These are phyloP conservation scores for Botrytis byssoidea DNA, from an alignment of 2,329 filamentous ascomycete species.

Conservation along the genomic window DNA sequence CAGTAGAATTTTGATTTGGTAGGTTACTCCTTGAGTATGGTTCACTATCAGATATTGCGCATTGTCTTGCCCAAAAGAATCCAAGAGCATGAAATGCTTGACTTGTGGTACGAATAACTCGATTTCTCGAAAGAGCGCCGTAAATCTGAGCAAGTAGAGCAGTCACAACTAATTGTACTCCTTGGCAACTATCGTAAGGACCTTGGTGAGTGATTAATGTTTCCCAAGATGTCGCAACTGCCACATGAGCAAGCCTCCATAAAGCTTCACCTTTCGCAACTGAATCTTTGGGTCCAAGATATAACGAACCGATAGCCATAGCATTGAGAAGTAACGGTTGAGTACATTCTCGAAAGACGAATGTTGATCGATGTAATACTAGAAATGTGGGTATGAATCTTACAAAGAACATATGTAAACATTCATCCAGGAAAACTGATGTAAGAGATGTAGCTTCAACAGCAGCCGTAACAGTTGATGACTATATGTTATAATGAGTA, in stretches of 20 bases:
- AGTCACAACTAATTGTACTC: conserved; percentile 46
- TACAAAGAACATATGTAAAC: conserved; percentile 48
- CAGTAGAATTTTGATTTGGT: conserved; percentile 39
- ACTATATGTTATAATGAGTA: conserved; percentile 36
- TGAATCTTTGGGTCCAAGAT: conserved; percentile 45
- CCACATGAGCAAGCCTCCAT: conserved; percentile 47
- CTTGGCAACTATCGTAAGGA: conserved; percentile 45
- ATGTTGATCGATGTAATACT: conserved; percentile 46
- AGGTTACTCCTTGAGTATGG: conserved; percentile 40
- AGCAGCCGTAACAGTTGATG: conserved; percentile 46
- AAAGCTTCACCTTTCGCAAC: conserved; percentile 46
- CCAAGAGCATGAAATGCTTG: conserved; percentile 46
- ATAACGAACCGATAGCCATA: conserved; percentile 47
- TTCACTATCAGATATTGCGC: conserved; percentile 44
- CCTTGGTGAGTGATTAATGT: conserved; percentile 45
- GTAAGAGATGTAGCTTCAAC: conserved; percentile 45
- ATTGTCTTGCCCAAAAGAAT: conserved; percentile 48
- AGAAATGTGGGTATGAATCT: conserved; percentile 48
- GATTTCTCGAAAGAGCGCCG: conserved; percentile 45
- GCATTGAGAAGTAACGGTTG: conserved; percentile 46
- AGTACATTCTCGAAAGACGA: conserved; percentile 46
- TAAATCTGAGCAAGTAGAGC: conserved; percentile 46
- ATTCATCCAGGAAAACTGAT: conserved; percentile 47
- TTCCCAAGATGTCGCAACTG: conserved; percentile 48
- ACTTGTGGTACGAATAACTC: conserved; percentile 44